Base-by-base conservation (phyloP, 805 yeast genomes). In the Lipomyces japonicus region DNA sequence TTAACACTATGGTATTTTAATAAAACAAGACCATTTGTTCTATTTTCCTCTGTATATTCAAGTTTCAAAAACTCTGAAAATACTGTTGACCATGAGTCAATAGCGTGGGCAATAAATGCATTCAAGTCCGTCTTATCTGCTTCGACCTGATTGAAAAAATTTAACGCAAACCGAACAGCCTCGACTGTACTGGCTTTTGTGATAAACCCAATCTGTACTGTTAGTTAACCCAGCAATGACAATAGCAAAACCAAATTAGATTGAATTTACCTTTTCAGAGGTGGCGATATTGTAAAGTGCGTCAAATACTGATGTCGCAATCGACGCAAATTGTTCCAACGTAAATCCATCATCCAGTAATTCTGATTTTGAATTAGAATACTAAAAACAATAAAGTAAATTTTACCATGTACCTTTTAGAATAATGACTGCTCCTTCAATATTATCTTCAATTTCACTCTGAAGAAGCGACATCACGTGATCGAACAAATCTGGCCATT, bases 261-360 rank as follows among this genome's bases (percentile, higher is more conserved):
- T 21, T n/a, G 21, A 18, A 42, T 54, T 6, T 41, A 44, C 49
- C 19, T 40, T 18, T 10, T 37, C 28, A 16, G 50, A 39, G 3
- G 26, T 21, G 1, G 57, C 42, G 14, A 56, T 25, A 14, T n/a
- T 28, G 26, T 49, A 38, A 14, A 57, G 48, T 2, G 51, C 44
- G 5, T 46, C 48, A 31, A 55, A 50, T 2, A 59, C 42, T 10
- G 44, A 46, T 1, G 39, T 39, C 5, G 58, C 53, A 21, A 59
- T 83, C 46, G 79, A 83, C 72, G 89, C 86, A 64, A 90, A 91
- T 66, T 86, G 91, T 31, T 82, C 88, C 50, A 88, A 96, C 1
- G 91, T 77, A 26, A 93, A 79, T 44, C 89, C 74, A 62, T 93
- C 97, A 61, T 86, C 93, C 55, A 89, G 82, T 22, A 93, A 72